Evolutionary conservation across 768 basidiomycete genomes (phyloP).

Genomic region (Russula sp.): DNA sequence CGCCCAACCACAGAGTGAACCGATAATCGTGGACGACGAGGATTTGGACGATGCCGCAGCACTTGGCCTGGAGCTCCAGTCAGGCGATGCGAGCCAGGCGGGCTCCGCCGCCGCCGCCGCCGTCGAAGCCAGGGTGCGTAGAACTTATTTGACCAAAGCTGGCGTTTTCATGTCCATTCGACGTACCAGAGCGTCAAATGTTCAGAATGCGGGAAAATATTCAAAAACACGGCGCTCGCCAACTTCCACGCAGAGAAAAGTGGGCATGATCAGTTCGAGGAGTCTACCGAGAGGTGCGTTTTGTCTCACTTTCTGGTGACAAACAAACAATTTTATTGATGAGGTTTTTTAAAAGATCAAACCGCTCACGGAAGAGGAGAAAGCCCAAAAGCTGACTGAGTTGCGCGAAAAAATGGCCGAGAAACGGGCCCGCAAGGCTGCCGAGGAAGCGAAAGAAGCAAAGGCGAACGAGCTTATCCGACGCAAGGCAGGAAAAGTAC

Average conservation of each 20-base stretch:
- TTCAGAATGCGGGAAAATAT: conserved; percentile 78
- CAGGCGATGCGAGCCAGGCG: conserved; percentile 39
- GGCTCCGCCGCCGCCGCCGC: conserved; percentile 37
- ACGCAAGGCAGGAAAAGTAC: conserved; percentile 80
- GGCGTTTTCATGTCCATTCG: neutral
- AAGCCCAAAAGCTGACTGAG: conserved; percentile 74
- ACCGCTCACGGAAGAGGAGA: conserved; percentile 94
- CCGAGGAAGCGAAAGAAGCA: conserved; percentile 68
- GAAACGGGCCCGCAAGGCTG: conserved; percentile 72
- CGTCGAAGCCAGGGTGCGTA: conserved; percentile 66
- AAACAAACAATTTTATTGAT: neutral
- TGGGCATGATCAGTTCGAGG: conserved; percentile 94
- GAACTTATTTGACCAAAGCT: neutral
- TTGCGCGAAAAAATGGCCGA: conserved; percentile 73
- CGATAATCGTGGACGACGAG: conserved; percentile 65
- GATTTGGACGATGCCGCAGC: conserved; percentile 74
- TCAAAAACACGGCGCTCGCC: conserved; percentile 81
- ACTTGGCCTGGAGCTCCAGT: conserved; percentile 42
- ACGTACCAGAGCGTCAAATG: conserved; percentile 73
- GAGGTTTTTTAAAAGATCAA: conserved; percentile 57
- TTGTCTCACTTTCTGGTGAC: neutral
- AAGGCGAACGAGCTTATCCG: conserved; percentile 75
- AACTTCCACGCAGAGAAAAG: conserved; percentile 94
- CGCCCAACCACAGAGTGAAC: conserved; percentile 29
- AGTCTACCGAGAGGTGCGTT: conserved; percentile 85